Base-by-base conservation (phyloP, 495 filamentous ascomycete species). In the Penicillium samsonianum region DNA sequence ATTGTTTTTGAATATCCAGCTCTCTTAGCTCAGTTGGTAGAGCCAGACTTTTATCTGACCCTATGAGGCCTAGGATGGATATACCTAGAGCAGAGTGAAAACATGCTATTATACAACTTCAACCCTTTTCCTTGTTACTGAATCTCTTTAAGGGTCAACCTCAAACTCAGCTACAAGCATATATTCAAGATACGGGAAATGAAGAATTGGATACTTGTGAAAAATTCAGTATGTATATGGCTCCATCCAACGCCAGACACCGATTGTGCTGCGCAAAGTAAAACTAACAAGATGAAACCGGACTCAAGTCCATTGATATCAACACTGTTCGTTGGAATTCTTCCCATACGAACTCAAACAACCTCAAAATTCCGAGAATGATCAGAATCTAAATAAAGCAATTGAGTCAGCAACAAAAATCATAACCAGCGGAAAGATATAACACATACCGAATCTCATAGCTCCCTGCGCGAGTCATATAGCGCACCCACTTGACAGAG, bases 401-500 rank as follows among this genome's bases (percentile, higher is more conserved):
- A 19, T 35, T 10, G 11, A 38, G 44, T 52, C 11, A 52, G 53
- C 14, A 7, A 17, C 25, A 10, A 26, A 30, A 22, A 31, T 12
- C 23, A 37, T 40, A 49, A 23, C 37, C 2, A 33, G 30, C 19
- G 11, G 12, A 56, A 26, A 54, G n/a, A 48, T 11, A 30, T 50
- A 44, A 20, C 38, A 64, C 64, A 22, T 77, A 84, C 77, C 81
- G 73, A 47, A 84, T 81, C 64, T 83, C 80, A 60, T 83, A 83
- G 65, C 80, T 83, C 41, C 80, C 80, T 17, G 93, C 95, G 46
- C 95, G 82, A 28, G 95, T 99, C 95, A 99, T 99, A 75, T 99
- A 99, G 65, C 95, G 78, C 62, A 99, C 95, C 95, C 95, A 99
- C 69, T 99, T 99, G 10, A 99, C 95, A 63, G 90, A 95, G 55